Evolutionary conservation across 2,329 filamentous ascomycete species (phyloP), one percentile per base, ranked within the genome.

Genomic region (Bipolaris bicolor): DNA sequence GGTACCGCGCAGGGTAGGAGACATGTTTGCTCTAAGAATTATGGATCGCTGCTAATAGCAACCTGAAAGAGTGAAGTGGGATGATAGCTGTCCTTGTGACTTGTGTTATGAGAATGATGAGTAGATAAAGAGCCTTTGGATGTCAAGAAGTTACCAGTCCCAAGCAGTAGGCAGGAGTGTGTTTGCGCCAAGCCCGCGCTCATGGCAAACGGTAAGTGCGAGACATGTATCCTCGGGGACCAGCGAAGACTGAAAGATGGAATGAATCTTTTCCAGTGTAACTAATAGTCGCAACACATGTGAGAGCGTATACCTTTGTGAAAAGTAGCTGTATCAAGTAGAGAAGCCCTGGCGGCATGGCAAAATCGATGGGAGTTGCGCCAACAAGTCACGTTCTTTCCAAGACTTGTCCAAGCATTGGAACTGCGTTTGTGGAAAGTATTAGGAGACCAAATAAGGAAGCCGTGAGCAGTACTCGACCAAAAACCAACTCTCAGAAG

Each of bases 161-260:
- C 33, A 20, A 44, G 33, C 47, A 53, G 43, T 48, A 52, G 44
- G 56, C 16, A 39, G 51, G 57, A 56, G 61, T 46, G 44, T 26
- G 56, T 62, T 61, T 58, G 57, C 26, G 56, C 59, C 59, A 65
- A 62, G 63, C 51, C 43, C 43, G 33, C 33, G 24, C 40, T 48
- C 48, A 31, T 10, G 5, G 16, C 34, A 24, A 40, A 53, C 40
- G 43, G 44, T 36, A 54, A 36, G 37, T 29, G 44, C 40, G n/a
- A 46, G 3, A 3, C 2, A 18, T 15, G 15, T n/a, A 47, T 46
- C 0, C 9, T 22, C 7, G 7, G 45, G 13, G 39, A 50, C 33
- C 26, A 46, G 33, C 36, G 2, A 36, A 29, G 9, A 26, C n/a
- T n/a, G 20, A 16, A 18, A 24, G 24, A 29, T 22, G 26, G 16